Conservation (phyloP, 1,284 basidiomycete species). For the Cryptococcus amylolentus region DNA sequence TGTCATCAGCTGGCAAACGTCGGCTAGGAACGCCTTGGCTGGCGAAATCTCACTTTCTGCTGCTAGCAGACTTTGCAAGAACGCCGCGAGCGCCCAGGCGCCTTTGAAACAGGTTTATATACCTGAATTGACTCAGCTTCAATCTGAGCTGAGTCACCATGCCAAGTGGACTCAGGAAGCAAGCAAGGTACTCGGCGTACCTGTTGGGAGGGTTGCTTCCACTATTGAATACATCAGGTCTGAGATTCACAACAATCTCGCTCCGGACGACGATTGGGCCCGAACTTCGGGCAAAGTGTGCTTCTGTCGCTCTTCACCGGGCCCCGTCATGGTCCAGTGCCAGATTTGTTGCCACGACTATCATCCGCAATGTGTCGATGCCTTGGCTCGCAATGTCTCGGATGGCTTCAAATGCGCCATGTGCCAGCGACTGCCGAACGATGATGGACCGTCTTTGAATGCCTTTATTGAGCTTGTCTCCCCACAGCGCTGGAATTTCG, state of each 20-base stretch:
- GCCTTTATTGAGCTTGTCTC: slow-evolving; percentile 20
- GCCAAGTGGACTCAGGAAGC: slow-evolving; percentile 25
- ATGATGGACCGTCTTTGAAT: slow-evolving; percentile 32
- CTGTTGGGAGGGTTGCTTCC: slow-evolving; percentile 15
- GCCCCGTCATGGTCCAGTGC: slow-evolving; percentile 32
- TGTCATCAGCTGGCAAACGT: slow-evolving; percentile 33
- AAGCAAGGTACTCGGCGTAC: slow-evolving; percentile 14
- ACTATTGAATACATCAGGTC: slow-evolving; percentile 26
- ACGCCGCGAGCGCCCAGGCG: slow-evolving; percentile 23
- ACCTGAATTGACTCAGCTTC: slow-evolving; percentile 38
- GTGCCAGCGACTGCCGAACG: slow-evolving; percentile 30
- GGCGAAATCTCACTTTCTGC: slow-evolving; percentile 21
- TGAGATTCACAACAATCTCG: slow-evolving; percentile 27
- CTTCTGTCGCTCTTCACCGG: slow-evolving; percentile 30
- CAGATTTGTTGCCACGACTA: slow-evolving; percentile 29
- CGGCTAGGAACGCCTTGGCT: slow-evolving; percentile 20
- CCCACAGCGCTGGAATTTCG: slow-evolving; percentile 26
- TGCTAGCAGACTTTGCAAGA: slow-evolving; percentile 34
- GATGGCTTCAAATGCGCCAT: slow-evolving; percentile 38
- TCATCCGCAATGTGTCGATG: slow-evolving; percentile 39
- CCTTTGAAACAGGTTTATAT: slow-evolving; percentile 27
- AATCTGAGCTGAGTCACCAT: slow-evolving; percentile 32
- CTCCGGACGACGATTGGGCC: slow-evolving; percentile 30
- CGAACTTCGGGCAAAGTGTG: slow-evolving; percentile 23
- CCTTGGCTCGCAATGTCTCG: slow-evolving; percentile 20